These are phyloP conservation scores for Salix exigua DNA, from an alignment of 345 rosid species.

Conservation along the genomic window DNA sequence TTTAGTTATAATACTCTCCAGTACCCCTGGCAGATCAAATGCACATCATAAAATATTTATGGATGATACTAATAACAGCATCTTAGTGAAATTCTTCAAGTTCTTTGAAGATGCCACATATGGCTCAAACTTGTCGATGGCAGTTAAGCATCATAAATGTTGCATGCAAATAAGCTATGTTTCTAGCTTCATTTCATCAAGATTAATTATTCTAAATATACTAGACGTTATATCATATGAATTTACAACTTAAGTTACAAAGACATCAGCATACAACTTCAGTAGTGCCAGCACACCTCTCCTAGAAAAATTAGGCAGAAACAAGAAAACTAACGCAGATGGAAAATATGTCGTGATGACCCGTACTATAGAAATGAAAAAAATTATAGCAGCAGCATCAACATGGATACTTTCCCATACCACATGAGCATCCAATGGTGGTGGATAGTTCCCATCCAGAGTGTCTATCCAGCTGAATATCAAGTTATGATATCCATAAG, in stretches of 20 bases:
- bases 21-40: not conserved
- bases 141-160: not conserved
- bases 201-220: not conserved
- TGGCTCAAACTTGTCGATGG: not conserved
- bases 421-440: slow-evolving; percentile 92
- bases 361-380: not conserved
- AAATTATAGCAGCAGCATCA: not conserved
- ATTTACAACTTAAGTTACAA: not conserved
- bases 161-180: not conserved
- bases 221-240: not conserved
- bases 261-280: not conserved
- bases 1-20: not conserved
- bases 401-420: slow-evolving; percentile 35
- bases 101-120: not conserved
- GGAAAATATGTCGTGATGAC: too few relatives aligned
- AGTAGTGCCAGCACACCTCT: not conserved
- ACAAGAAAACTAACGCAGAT: not conserved
- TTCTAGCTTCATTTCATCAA: not conserved
- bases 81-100: not conserved
- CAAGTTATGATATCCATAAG: slow-evolving; percentile 97
- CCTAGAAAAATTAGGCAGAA: not conserved
- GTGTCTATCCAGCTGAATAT: slow-evolving; percentile 99
- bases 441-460: slow-evolving; percentile 74
- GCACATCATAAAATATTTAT: not conserved
- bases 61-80: not conserved